Percentiles rank a stretch among this genome's conserved stretches.
phyloP scores from a whole-genome alignment of 2,329 filamentous ascomycete genomes.

The Neoascochyta sp. region DNA sequence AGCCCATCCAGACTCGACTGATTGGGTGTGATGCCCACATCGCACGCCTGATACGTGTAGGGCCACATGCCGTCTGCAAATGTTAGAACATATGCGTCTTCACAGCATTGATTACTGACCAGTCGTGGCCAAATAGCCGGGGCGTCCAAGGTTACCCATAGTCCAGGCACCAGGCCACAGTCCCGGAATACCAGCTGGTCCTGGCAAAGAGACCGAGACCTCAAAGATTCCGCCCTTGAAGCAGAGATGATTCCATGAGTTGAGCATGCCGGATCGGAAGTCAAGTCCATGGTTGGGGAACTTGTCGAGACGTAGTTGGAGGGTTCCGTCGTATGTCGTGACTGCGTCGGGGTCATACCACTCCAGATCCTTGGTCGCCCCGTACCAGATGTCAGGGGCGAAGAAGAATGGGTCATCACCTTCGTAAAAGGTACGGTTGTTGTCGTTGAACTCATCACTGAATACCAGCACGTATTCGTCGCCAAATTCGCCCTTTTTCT shows the following conservation, averaged over 20 bases:
- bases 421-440: conserved; percentile 53
- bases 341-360: conserved; percentile 53
- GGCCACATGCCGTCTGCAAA: conserved; percentile 56
- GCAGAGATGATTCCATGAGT: conserved; percentile 54
- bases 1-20: conserved; percentile 45
- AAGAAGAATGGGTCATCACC: conserved; percentile 57
- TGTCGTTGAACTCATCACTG: conserved; percentile 55
- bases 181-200: conserved; percentile 48
- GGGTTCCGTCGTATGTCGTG: conserved; percentile 47
- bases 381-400: conserved; percentile 54
- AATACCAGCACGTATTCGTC: conserved; percentile 51
- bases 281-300: conserved; percentile 47
- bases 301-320: conserved; percentile 46
- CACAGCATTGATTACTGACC: too few relatives aligned
- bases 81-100: too few relatives aligned
- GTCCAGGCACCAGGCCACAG: conserved; percentile 55
- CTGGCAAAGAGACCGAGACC: conserved; percentile 51
- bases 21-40: conserved; percentile 50
- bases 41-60: conserved; percentile 53
- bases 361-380: conserved; percentile 50
- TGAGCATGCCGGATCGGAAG: conserved; percentile 51
- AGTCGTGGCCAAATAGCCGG: conserved; percentile 51
- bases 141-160: conserved; percentile 53
- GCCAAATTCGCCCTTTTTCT: conserved; percentile 45
- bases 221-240: conserved; percentile 55